Conservation (phyloP, 169 alveolate genomes). For the Plasmodium billcollinsi region DNA sequence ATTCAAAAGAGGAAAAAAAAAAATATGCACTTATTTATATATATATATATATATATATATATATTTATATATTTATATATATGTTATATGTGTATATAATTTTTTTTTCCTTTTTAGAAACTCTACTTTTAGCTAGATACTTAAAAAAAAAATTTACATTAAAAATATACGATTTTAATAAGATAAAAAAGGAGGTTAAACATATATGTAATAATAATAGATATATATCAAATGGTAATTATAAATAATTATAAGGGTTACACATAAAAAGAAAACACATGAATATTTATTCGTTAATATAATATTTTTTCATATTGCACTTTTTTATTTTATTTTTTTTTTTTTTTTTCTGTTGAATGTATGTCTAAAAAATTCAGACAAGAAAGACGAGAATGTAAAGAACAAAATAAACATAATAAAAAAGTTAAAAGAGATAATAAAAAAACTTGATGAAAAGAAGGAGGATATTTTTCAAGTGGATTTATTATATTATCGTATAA, state of each 20-base stretch:
- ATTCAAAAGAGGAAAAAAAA: not conserved
- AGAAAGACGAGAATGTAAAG: not conserved
- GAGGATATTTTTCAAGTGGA: constrained; percentile 29
- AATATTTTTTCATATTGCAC: no score
- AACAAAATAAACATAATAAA: constrained; percentile 30
- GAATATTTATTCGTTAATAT: not conserved
- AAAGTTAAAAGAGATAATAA: constrained; percentile 23
- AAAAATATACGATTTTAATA: constrained; percentile 38
- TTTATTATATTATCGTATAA: constrained; percentile 39
- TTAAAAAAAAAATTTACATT: constrained; percentile 31
- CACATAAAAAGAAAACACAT: not conserved
- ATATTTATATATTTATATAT: constrained; percentile 14
- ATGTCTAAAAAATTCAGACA: not conserved
- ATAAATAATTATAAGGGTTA: no score
- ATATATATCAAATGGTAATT: constrained; percentile 12
- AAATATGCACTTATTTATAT: not conserved
- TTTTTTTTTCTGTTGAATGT: not conserved
- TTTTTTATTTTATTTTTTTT: not conserved
- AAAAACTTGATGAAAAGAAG: constrained; percentile 18
- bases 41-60: constrained; percentile 1
- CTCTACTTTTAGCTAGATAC: constrained; percentile 26
- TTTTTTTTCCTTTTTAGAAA: constrained; percentile 6
- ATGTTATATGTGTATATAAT: not conserved
- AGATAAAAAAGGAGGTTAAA: constrained; percentile 29
- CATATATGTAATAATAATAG: constrained; percentile 12